Conservation (phyloP, 495 filamentous ascomycete genomes). For the Penicillium malachiteum region DNA sequence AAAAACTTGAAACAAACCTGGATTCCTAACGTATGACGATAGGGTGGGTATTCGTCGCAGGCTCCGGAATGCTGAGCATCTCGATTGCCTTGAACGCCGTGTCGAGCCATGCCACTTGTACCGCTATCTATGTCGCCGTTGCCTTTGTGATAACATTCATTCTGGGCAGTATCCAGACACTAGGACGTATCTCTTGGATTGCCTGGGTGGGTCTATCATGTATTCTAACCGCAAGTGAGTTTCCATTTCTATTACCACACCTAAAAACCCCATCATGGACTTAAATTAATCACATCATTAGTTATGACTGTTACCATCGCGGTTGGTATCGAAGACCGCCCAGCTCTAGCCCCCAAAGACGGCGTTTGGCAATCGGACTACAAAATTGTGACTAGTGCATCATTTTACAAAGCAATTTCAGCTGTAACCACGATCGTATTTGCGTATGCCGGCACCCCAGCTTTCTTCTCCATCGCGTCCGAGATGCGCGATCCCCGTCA, state of each 20-base stretch:
- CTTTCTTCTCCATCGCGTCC: slow-evolving; percentile 68
- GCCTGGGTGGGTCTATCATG: slow-evolving; percentile 39
- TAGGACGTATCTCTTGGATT: slow-evolving; percentile 37
- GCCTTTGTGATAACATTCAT: slow-evolving; percentile 33
- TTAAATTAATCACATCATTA: slow-evolving; percentile 21
- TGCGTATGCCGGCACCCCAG: slow-evolving; percentile 61
- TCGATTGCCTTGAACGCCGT: slow-evolving; percentile 69
- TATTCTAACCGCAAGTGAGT: slow-evolving; percentile 38
- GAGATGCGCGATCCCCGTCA: slow-evolving; percentile 68
- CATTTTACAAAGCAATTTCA: slow-evolving; percentile 46
- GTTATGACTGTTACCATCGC: slow-evolving; percentile 71
- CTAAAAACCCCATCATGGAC: not conserved
- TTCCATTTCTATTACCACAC: slow-evolving; percentile 20
- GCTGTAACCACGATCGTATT: slow-evolving; percentile 71
- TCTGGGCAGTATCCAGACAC: slow-evolving; percentile 38
- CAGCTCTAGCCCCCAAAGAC: slow-evolving; percentile 32
- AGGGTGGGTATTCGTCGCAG: slow-evolving; percentile 48
- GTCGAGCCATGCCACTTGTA: slow-evolving; percentile 63
- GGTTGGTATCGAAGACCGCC: slow-evolving; percentile 54
- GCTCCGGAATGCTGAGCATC: slow-evolving; percentile 61
- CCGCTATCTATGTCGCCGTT: slow-evolving; percentile 44
- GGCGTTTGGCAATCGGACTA: slow-evolving; percentile 35
- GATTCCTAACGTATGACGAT: slow-evolving; percentile 44
- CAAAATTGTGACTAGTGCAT: slow-evolving; percentile 25
- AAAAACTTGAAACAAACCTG: too few relatives aligned